Conservation (phyloP, 1,284 basidiomycete genomes). For the Termitomyces sp. region DNA sequence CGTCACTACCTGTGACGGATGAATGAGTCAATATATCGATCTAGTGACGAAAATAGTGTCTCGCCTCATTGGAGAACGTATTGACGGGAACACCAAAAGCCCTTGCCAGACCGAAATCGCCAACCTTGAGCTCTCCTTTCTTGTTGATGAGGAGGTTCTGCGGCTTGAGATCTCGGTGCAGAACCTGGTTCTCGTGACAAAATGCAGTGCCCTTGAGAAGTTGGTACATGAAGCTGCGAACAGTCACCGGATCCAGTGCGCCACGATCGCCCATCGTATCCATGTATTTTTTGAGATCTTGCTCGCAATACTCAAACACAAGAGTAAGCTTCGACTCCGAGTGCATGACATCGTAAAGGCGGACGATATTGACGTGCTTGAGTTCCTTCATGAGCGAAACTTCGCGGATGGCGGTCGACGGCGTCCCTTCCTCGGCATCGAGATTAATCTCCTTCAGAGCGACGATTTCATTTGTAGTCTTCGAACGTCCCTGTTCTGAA, state of each 20-base stretch:
- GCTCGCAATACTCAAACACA: slow-evolving; percentile 98
- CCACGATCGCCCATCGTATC: slow-evolving; percentile 96
- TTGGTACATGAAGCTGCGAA: slow-evolving; percentile 97
- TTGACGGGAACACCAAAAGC: slow-evolving; percentile 96
- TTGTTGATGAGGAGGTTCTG: slow-evolving; percentile 97
- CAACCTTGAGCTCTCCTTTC: slow-evolving; percentile 96
- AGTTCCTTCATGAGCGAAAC: slow-evolving; percentile 97
- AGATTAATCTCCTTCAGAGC: slow-evolving; percentile 93
- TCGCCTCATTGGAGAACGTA: slow-evolving; percentile 91
- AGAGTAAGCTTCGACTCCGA: slow-evolving; percentile 97
- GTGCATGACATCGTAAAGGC: slow-evolving; percentile 97
- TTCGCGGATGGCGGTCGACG: slow-evolving; percentile 92
- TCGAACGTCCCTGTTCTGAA: slow-evolving; percentile 62
- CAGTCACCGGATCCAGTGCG: slow-evolving; percentile 89
- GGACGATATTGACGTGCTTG: slow-evolving; percentile 92
- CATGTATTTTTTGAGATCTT: slow-evolving; percentile 99
- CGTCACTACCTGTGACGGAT: slow-evolving; percentile 76
- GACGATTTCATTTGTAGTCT: slow-evolving; percentile 86
- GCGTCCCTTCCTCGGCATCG: slow-evolving; percentile 93
- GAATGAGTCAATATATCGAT: background rate
- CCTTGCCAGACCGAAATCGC: slow-evolving; percentile 91
- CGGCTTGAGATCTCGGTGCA: slow-evolving; percentile 96
- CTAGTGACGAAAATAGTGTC: slow-evolving; percentile 15
- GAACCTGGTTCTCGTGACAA: slow-evolving; percentile 97
- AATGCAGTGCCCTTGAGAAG: slow-evolving; percentile 96